A percentile compares a stretch with the other conserved stretches of the same genome.
These are phyloP conservation scores for Postia placenta DNA, from an alignment of 768 basidiomycete genomes.

Conservation along the genomic window DNA sequence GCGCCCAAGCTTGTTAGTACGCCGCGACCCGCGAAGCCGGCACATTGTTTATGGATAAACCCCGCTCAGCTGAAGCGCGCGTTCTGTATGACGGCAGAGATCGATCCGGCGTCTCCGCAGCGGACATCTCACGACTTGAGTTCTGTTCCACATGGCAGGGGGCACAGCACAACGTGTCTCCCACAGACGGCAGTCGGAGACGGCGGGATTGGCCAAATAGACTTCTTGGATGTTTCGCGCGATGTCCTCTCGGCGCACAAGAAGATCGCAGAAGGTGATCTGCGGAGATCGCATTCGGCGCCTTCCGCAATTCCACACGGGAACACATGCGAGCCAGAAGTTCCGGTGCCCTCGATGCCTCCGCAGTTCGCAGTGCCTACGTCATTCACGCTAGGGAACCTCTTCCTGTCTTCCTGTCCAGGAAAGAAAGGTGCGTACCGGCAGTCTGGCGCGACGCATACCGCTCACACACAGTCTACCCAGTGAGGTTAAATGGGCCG, in stretches of 20 bases:
- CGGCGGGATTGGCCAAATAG: not conserved
- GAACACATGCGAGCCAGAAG: not conserved
- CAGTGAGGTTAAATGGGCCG: constrained; percentile 70
- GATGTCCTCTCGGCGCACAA: not conserved
- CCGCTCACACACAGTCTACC: not conserved
- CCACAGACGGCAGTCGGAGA: not conserved
- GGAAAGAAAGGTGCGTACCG: constrained; percentile 75
- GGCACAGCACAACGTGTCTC: not conserved
- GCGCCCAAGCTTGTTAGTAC: not conserved
- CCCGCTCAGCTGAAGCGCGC: constrained; percentile 9
- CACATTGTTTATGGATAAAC: constrained; percentile 12
- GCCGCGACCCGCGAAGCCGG: constrained; percentile 8
- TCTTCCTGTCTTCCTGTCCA: constrained; percentile 86
- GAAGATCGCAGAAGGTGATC: not conserved
- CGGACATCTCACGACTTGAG: not conserved
- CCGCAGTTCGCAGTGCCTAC: not conserved
- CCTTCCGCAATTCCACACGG: not conserved
- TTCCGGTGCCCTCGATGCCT: not conserved
- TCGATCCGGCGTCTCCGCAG: not conserved
- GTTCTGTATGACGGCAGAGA: not conserved
- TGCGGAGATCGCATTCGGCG: not conserved
- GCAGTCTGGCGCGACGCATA: not conserved
- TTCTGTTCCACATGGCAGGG: too few relatives aligned
- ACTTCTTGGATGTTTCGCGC: not conserved
- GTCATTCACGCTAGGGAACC: constrained; percentile 60